Evolutionary conservation across 208 protist species (phyloP).

Genomic region (Balamuthia mandrillaris): DNA sequence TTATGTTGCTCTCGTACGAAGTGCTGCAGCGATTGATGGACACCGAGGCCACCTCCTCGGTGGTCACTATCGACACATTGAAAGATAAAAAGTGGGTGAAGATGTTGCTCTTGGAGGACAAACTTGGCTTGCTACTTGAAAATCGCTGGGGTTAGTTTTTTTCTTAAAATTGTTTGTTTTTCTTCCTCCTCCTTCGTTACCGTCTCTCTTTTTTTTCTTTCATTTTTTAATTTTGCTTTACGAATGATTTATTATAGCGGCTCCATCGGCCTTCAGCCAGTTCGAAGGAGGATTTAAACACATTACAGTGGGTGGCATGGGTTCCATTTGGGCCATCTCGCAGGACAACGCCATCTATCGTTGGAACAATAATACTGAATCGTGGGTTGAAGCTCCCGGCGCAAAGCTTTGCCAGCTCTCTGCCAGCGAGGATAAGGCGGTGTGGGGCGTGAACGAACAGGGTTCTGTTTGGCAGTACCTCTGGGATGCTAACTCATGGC

Average conservation of each 20-base stretch:
- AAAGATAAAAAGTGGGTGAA: neutral
- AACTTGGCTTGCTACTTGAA: neutral
- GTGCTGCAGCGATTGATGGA: slow-evolving; percentile 51
- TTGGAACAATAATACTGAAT: neutral
- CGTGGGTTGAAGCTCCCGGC: too few relatives aligned
- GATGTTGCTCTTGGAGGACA: neutral
- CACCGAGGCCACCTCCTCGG: slow-evolving; percentile 40
- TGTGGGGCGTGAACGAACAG: neutral
- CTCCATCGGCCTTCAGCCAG: neutral
- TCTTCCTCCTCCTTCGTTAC: neutral
- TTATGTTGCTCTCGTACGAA: slow-evolving; percentile 70
- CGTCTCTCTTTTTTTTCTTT: neutral
- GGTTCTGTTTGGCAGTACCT: neutral
- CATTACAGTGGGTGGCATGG: neutral
- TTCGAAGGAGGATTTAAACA: neutral
- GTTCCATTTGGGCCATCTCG: neutral
- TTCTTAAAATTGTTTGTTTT: too few relatives aligned
- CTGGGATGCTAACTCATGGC: neutral
- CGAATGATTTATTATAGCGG: neutral
- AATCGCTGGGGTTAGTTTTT: neutral
- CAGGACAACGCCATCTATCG: neutral
- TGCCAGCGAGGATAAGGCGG: neutral
- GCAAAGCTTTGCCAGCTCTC: neutral
- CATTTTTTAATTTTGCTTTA: neutral
- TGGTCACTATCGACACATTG: neutral